Base-by-base conservation (phyloP, 345 rosid species). In the Passiflora organensis region DNA sequence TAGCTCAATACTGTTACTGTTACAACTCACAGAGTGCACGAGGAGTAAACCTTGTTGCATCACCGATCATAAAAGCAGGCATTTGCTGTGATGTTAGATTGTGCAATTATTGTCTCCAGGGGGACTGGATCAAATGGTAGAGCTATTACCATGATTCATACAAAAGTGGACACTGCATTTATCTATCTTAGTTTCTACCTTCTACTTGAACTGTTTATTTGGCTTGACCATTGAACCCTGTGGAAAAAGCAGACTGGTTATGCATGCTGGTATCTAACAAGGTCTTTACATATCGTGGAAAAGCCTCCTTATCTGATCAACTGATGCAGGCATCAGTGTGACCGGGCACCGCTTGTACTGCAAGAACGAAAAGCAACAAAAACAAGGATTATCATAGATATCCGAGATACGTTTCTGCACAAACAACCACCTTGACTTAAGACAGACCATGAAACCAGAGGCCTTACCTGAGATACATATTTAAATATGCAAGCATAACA, bases 261-360 rank as follows among this genome's bases (percentile, higher is more conserved):
- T 32, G 12, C 14, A 5, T 25, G 14, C 19, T 42, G 2, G n/a
- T n/a, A n/a, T 47, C 43, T 22, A 20, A 23, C 23, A 23, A 20
- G n/a, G 41, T 50, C 25, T 43, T 75, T 83, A 89, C 69, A 89
- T 44, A 66, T 89, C 96, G 17, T 89, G 97, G 73, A 93, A 93
- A 55, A 93, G 80, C 77, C 99, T 78, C 70, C 99, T 77, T 77
- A 89, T 85, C 72, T 89, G 85, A 65, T 86, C 99, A 52, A 78
- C 82, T 21, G 59, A 72, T 19, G 91, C 78, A 0, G 95, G 87
- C 83, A 82, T 82, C 79, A 93, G 70, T 15, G 96, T 89, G 44
- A 83, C 76, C 0, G 97, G 99, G 66, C 99, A 93, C 48, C 97
- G 86, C 55, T 86, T 83, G 63, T 89, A 93, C 99, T 86, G 94